Base-by-base conservation (phyloP, 2,329 filamentous ascomycete species). In the Trichoderma endophyticum region DNA sequence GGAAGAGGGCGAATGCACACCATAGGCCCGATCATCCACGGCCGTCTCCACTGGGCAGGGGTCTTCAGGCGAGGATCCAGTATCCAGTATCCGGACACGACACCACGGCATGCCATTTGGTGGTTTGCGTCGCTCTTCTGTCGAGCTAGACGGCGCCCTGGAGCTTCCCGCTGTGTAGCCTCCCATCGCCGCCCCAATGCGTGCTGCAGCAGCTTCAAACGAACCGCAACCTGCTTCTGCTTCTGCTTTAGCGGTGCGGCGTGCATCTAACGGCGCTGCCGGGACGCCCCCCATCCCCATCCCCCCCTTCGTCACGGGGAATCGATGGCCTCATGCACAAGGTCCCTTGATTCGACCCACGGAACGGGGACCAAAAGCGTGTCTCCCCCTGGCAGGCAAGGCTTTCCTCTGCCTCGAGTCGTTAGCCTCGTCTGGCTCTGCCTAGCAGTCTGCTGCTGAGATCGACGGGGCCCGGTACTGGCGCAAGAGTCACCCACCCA, bases 381-480 rank as follows among this genome's bases (percentile, higher is more conserved):
- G 32, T 21, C 48, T n/a, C 51, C 63, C 63, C 70, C 63, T 72
- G 63, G 39, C 61, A 32, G 34, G 48, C 71, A 71, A 73, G 71
- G 63, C 70, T 59, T 61, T 72, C 66, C 60, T 72, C 64, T 54
- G 54, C 26, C 61, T 71, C 68, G 54, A 64, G 36, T 63, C 71
- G 71, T 70, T 65, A 72, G 71, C 71, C 71, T 72, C 60, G 71
- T 60, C 65, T 60, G 30, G 60, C 48, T 70, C 39, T 72, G 70
- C 48, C 64, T 72, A 32, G 64, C 63, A 15, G 26, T 56, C 28
- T n/a, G 56, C 39, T 68, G 64, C 66, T 70, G 66, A 72, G 71
- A 72, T 72, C 71, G 60, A 72, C 56, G 70, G 63, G 59, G 57
- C 70, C 63, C 63, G 70, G 62, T 68, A 54, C 54, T 68, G 32